Conservation (phyloP, 2,329 filamentous ascomycete genomes). For the Aspergillus chevalieri region DNA sequence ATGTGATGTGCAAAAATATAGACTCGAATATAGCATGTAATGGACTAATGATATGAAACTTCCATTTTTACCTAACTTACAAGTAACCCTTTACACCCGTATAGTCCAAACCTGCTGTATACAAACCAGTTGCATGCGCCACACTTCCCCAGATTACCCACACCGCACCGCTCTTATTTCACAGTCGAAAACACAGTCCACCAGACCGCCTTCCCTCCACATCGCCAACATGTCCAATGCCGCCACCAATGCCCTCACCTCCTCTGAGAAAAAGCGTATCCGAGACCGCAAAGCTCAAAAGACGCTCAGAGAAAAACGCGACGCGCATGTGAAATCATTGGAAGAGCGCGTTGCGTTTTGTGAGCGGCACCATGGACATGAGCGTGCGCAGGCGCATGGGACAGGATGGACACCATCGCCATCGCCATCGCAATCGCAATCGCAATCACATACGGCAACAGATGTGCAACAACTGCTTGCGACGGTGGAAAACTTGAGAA, state of each 20-base stretch:
- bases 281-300: not conserved
- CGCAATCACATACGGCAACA: not conserved
- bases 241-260: not conserved
- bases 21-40: not conserved
- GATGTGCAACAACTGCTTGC: not conserved
- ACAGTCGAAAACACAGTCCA: too few relatives aligned
- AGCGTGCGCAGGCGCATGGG: too few relatives aligned
- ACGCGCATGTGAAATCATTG: not conserved
- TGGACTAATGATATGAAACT: too few relatives aligned
- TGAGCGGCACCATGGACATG: not conserved
- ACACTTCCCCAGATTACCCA: too few relatives aligned
- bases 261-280: not conserved
- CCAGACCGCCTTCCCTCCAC: not conserved
- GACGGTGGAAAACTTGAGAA: not conserved
- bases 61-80: too few relatives aligned
- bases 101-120: too few relatives aligned
- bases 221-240: not conserved
- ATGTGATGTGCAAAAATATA: not conserved
- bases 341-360: not conserved
- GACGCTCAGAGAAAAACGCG: not conserved
- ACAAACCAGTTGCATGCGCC: too few relatives aligned
- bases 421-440: not conserved
- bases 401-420: too few relatives aligned
- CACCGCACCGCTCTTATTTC: too few relatives aligned
- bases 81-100: too few relatives aligned